phyloP scores from a whole-genome alignment of 2,329 filamentous ascomycete genomes.

The Diaporthe caulivora region DNA sequence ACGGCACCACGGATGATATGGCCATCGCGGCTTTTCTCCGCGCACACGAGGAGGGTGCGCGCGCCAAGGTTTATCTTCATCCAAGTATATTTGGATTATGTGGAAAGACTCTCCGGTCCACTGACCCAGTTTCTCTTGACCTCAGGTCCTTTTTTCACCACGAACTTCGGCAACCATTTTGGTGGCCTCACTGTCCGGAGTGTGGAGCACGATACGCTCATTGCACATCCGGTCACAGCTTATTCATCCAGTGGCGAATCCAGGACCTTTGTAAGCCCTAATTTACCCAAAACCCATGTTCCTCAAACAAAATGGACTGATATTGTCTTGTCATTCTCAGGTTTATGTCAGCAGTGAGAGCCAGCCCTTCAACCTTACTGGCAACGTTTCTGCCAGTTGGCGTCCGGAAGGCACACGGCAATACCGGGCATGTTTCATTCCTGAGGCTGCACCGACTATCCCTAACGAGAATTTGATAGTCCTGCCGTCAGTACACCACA shows the following conservation, averaged over 20 bases:
- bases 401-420: background rate
- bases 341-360: background rate
- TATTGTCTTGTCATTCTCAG: background rate
- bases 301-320: background rate
- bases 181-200: background rate
- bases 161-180: background rate
- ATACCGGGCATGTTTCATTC: background rate
- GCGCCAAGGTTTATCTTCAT: background rate
- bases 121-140: background rate
- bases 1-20: constrained; percentile 4
- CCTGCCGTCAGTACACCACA: background rate
- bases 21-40: constrained; percentile 1
- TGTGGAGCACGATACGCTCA: background rate
- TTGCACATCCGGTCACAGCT: background rate
- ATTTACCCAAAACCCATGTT: background rate
- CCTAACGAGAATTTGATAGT: background rate
- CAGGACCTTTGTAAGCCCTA: background rate
- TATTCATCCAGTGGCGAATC: background rate
- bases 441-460: background rate
- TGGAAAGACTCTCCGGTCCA: background rate
- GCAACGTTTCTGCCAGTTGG: background rate
- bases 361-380: background rate
- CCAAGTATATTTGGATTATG: background rate
- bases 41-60: background rate
- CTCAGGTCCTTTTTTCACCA: constrained; percentile 8